Percentiles rank a stretch among this genome's conserved stretches.
Conservation (phyloP, 2,329 filamentous ascomycete genomes). For the Juglanconis oblonga region DNA sequence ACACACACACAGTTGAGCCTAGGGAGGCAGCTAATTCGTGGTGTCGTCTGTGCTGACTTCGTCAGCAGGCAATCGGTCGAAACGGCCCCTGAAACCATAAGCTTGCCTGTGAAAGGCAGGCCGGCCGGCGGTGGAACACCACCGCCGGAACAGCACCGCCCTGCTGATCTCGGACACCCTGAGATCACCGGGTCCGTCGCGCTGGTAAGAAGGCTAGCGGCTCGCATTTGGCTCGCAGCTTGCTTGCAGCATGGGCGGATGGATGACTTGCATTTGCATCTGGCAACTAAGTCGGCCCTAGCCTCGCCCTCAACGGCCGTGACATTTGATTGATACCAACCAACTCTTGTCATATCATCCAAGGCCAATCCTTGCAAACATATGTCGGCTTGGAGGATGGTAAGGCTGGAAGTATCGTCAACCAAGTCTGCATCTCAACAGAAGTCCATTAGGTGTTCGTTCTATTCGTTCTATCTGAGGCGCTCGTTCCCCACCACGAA, state of each 20-base stretch:
- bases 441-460: too few relatives aligned
- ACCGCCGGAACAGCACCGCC: not conserved
- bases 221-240: not conserved
- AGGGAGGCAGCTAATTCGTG: not conserved
- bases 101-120: not conserved
- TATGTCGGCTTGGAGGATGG: not conserved
- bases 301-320: not conserved
- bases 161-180: not conserved
- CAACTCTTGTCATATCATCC: not conserved
- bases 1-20: not conserved
- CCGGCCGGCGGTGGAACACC: not conserved
- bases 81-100: conserved; percentile 16
- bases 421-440: too few relatives aligned
- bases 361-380: not conserved
- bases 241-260: not conserved
- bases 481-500: not conserved
- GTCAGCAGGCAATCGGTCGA: conserved; percentile 3
- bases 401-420: not conserved
- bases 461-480: too few relatives aligned
- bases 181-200: too few relatives aligned
- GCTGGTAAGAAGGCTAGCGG: too few relatives aligned
- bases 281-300: not conserved
- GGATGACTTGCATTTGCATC: not conserved
- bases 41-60: conserved; percentile 7
- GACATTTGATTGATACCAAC: not conserved